Percentiles rank a stretch among this genome's conserved stretches.
Evolutionary conservation across 2,329 filamentous ascomycete genomes (phyloP).

Genomic region (Escovopsis weberi): DNA sequence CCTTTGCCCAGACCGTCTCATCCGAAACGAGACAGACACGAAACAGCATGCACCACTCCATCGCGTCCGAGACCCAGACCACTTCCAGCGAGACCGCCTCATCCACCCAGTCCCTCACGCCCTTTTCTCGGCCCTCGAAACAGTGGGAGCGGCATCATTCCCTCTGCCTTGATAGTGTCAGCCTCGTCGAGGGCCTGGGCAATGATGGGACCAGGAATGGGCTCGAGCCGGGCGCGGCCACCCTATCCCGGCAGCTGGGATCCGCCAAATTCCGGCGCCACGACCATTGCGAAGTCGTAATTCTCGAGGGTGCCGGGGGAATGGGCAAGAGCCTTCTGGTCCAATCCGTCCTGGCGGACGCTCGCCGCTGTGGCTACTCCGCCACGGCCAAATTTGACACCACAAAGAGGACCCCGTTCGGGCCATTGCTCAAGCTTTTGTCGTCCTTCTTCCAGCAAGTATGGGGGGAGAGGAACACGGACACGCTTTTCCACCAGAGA

Average conservation of each 20-base stretch:
- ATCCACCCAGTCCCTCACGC: constrained; percentile 26
- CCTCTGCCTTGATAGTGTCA: constrained; percentile 33
- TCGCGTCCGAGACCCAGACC: constrained; percentile 25
- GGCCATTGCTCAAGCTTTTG: constrained; percentile 47
- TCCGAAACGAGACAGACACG: constrained; percentile 26
- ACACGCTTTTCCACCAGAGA: constrained; percentile 46
- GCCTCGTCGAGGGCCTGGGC: constrained; percentile 28
- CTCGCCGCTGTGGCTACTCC: constrained; percentile 47
- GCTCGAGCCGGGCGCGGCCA: constrained; percentile 32
- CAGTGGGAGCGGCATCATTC: constrained; percentile 40
- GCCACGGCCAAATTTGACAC: constrained; percentile 53
- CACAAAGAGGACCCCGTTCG: constrained; percentile 44
- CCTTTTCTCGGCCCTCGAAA: constrained; percentile 23
- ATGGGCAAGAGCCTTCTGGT: constrained; percentile 53
- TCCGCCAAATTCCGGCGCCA: constrained; percentile 44
- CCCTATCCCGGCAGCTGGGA: constrained; percentile 38
- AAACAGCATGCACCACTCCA: constrained; percentile 25
- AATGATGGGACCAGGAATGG: constrained; percentile 28
- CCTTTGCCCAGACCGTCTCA: constrained; percentile 29
- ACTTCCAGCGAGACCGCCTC: constrained; percentile 32
- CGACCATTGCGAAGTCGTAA: constrained; percentile 49
- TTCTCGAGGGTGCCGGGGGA: constrained; percentile 45
- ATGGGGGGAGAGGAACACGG: constrained; percentile 51
- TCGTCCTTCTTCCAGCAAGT: constrained; percentile 54
- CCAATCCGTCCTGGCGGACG: constrained; percentile 47